Percentiles rank a stretch among this genome's conserved stretches.
Evolutionary conservation across 2,329 filamentous ascomycete species (phyloP).

Genomic region (Colletotrichum somersetense): DNA sequence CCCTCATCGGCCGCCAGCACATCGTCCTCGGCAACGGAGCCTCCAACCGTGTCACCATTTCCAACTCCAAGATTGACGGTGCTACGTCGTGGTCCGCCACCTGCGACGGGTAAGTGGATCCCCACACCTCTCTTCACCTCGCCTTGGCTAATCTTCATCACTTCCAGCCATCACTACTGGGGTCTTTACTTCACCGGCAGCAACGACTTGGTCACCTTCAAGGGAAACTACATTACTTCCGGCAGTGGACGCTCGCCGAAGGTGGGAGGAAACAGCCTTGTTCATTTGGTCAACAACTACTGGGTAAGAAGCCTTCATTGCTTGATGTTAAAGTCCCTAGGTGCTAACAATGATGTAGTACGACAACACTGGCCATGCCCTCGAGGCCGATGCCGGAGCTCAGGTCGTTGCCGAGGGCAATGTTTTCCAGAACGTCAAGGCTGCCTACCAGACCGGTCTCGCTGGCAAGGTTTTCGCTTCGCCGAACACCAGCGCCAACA

Average conservation of each 20-base stretch:
- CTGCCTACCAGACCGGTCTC: constrained; percentile 53
- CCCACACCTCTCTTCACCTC: neutral
- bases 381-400: constrained; percentile 61
- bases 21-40: constrained; percentile 68
- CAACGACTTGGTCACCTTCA: constrained; percentile 68
- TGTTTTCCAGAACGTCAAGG: constrained; percentile 66
- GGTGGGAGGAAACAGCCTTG: constrained; percentile 65
- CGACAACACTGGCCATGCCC: constrained; percentile 61
- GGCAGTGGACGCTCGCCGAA: constrained; percentile 65
- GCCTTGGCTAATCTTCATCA: neutral
- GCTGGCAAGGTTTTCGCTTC: constrained; percentile 50
- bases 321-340: neutral
- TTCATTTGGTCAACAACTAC: constrained; percentile 75
- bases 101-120: constrained; percentile 58
- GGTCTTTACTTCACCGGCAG: constrained; percentile 68
- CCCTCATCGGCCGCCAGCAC: constrained; percentile 70
- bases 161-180: constrained; percentile 68
- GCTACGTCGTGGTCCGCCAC: constrained; percentile 65
- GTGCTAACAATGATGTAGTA: neutral
- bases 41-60: constrained; percentile 68
- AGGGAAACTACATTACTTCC: constrained; percentile 70
- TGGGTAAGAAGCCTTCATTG: constrained; percentile 48
- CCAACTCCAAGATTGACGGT: constrained; percentile 72
- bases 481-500: too few species aligned
- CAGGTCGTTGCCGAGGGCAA: constrained; percentile 67